A percentile compares a stretch with the other conserved stretches of the same genome.
These are phyloP conservation scores for Allium cepa DNA, from an alignment of 106 monocot genomes.

Conservation along the genomic window DNA sequence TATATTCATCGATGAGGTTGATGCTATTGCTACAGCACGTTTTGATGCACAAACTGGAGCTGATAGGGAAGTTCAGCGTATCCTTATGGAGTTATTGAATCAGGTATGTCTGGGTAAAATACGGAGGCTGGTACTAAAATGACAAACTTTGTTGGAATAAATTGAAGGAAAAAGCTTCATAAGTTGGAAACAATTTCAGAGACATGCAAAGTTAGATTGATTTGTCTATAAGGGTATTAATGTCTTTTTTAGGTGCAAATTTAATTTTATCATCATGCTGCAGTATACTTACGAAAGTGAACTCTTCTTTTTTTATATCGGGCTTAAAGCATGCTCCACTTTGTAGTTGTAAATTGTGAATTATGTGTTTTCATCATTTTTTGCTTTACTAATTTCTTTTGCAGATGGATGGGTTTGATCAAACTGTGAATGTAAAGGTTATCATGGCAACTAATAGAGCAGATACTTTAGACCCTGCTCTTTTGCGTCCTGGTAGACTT, in stretches of 20 bases:
- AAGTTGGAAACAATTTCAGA: no score
- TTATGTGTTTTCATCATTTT: no score
- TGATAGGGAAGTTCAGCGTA: conserved; percentile 97
- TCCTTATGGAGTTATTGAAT: conserved; percentile 95
- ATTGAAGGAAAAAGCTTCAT: no score
- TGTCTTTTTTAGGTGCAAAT: no score
- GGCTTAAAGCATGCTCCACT: no score
- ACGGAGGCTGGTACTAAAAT: conserved; percentile 16
- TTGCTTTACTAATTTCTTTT: conserved; percentile 10
- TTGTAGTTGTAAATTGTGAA: no score
- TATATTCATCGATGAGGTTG: conserved; percentile 98
- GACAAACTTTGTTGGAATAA: not conserved
- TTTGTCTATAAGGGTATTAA: no score
- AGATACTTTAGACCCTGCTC: conserved; percentile 94
- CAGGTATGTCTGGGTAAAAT: conserved; percentile 9
- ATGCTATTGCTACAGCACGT: conserved; percentile 98
- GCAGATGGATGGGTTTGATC: conserved; percentile 96
- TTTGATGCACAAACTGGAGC: conserved; percentile 99
- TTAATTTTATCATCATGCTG: no score
- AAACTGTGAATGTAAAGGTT: conserved; percentile 97
- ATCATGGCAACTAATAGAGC: conserved; percentile 99
- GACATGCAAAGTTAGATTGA: no score
- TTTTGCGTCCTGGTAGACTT: conserved; percentile 85
- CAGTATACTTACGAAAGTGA: no score
- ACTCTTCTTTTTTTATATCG: no score